phyloP scores from a whole-genome alignment of 345 rosid species.

The Salix caprea region DNA sequence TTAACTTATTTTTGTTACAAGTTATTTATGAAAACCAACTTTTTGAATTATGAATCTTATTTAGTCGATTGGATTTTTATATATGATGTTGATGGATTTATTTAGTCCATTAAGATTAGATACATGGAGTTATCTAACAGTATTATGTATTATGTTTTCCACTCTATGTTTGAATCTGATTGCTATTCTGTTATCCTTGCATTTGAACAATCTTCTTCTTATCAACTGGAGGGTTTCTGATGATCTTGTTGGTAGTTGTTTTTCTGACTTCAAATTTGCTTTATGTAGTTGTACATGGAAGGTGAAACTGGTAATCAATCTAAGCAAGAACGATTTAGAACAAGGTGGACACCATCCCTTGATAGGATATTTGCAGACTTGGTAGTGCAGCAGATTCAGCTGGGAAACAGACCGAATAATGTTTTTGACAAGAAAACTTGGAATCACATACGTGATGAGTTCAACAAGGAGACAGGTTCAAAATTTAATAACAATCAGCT shows the following conservation, averaged over 20 bases:
- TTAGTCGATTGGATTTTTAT: too few species aligned
- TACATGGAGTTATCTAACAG: too few species aligned
- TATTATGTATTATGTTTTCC: too few species aligned
- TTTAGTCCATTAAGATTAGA: too few species aligned
- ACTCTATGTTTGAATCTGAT: too few species aligned
- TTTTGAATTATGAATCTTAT: too few species aligned
- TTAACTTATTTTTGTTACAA: too few species aligned
- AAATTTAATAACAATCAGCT: slow-evolving; percentile 71
- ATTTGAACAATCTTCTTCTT: not conserved
- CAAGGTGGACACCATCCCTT: slow-evolving; percentile 60
- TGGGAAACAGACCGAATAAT: slow-evolving; percentile 62
- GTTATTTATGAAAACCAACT: too few species aligned
- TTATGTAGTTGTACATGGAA: slow-evolving; percentile 42
- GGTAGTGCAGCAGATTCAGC: slow-evolving; percentile 65
- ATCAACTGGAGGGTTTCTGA: not conserved
- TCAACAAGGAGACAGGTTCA: slow-evolving; percentile 57
- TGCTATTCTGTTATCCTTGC: not conserved
- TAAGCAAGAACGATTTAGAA: slow-evolving; percentile 63
- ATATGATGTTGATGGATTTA: too few species aligned
- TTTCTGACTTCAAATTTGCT: not conserved
- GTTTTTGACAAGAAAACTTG: slow-evolving; percentile 73
- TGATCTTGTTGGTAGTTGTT: not conserved
- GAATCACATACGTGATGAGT: slow-evolving; percentile 59
- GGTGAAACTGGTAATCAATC: slow-evolving; percentile 38
- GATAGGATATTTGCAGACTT: slow-evolving; percentile 73